Evolutionary conservation across 2,329 filamentous ascomycete species (phyloP), one percentile per base, ranked within the genome.

Genomic region (Stenocarpella maydis): DNA sequence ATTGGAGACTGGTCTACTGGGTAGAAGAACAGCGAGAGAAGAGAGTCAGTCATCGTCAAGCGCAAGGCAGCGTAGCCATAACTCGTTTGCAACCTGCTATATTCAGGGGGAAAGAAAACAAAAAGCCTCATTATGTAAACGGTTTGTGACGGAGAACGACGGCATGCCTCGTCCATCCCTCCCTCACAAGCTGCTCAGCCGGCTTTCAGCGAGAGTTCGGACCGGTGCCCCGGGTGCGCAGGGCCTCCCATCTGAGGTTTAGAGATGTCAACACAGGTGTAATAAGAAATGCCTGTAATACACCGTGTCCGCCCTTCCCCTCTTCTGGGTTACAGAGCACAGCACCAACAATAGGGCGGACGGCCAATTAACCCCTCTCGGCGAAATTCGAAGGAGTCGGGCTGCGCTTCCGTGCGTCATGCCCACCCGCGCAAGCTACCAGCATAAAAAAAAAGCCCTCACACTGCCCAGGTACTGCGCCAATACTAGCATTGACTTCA

Each of bases 211-310:
- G n/a, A 63, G 12, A 47, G 19, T 34, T 43, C 58, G 58, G 58
- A 63, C 58, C 58, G 58, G 28, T 49, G 43, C 58, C 43, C 58
- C 58, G 58, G 43, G n/a, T 37, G 28, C 10, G 19, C n/a, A 49
- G 28, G 58, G 28, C 26, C 24, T 37, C 28, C 41, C n/a, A 63
- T 63, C 49, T 49, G 28, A 49, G 43, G 19, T 45, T n/a, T 21
- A 63, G 49, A 43, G 58, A 49, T 63, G 21, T 34, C 28, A 63
- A 63, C 41, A 24, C 58, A 19, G 43, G 43, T 28, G 28, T 37
- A 19, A 49, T 63, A 63, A 49, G 43, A 63, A 31, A 63, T 37
- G 41, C 43, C 49, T 19, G 58, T 63, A 49, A 49, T 63, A 19
- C 43, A 37, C 10, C 14, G 41, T 12, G 24, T 12, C 19, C 6